A percentile compares a stretch with the other conserved stretches of the same genome.
phyloP scores from a whole-genome alignment of 805 yeast genomes.

The Pichia nakasei region DNA sequence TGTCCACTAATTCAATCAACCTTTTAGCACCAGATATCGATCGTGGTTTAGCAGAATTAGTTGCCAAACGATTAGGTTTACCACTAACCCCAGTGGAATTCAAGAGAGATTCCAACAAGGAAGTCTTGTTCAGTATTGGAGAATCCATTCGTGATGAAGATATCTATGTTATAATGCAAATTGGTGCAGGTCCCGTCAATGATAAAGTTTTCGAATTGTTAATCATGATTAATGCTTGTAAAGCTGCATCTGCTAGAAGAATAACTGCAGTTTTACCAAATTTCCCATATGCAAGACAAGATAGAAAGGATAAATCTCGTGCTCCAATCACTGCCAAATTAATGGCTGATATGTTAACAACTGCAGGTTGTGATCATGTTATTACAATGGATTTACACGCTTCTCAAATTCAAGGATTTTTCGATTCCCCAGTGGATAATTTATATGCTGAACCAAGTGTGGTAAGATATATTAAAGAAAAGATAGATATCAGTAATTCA shows the following conservation, averaged over 20 bases:
- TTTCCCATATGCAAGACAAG: conserved; percentile 86
- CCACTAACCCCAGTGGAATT: conserved; percentile 53
- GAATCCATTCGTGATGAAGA: conserved; percentile 84
- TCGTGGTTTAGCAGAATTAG: conserved; percentile 61
- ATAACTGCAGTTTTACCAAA: conserved; percentile 78
- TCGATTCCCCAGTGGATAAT: conserved; percentile 76
- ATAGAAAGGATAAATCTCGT: conserved; percentile 74
- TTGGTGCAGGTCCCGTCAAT: conserved; percentile 70
- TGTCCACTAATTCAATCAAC: conserved; percentile 69
- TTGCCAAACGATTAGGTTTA: conserved; percentile 48
- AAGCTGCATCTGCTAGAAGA: conserved; percentile 74
- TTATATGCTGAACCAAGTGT: conserved; percentile 79
- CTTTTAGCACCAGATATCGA: conserved; percentile 61
- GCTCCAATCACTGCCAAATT: conserved; percentile 83
- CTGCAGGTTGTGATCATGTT: conserved; percentile 82
- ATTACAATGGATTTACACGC: conserved; percentile 86
- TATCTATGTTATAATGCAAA: conserved; percentile 68
- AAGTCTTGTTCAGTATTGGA: conserved; percentile 67
- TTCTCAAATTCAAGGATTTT: conserved; percentile 83
- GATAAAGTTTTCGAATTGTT: conserved; percentile 67
- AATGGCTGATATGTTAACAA: conserved; percentile 72
- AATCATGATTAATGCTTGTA: conserved; percentile 76
- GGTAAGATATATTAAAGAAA: conserved; percentile 62
- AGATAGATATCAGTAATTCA: conserved; percentile 48
- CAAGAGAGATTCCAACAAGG: conserved; percentile 62